These are phyloP conservation scores for Syncephalastrum monosporum DNA, from an alignment of 371 early-diverging fungal genomes.

Conservation along the genomic window DNA sequence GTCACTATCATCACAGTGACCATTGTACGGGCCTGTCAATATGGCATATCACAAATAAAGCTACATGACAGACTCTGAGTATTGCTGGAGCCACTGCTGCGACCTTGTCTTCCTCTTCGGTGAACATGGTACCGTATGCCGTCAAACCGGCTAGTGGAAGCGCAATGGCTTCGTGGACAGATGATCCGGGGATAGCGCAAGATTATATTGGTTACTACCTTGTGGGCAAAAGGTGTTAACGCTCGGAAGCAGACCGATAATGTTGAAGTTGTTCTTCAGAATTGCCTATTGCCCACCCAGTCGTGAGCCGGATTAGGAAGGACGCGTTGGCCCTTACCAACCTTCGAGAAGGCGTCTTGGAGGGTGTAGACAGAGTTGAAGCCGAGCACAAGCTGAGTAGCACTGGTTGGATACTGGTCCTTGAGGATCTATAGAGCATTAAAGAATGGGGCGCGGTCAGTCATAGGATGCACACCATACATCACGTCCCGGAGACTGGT, in stretches of 20 bases:
- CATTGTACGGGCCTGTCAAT: no score
- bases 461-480: no score
- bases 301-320: constrained; percentile 53
- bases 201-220: constrained; percentile 37
- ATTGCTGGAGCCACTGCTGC: no score
- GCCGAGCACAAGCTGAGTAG: constrained; percentile 48
- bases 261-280: constrained; percentile 57
- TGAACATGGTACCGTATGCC: constrained; percentile 60
- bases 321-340: constrained; percentile 34
- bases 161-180: constrained; percentile 65
- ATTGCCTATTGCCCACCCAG: constrained; percentile 53
- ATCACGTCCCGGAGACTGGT: neutral
- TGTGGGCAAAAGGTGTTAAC: constrained; percentile 62
- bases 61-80: no score
- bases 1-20: no score
- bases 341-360: constrained; percentile 6
- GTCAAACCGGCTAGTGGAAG: constrained; percentile 72
- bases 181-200: constrained; percentile 56
- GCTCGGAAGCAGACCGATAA: constrained; percentile 55
- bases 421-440: constrained; percentile 60
- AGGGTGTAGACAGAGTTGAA: constrained; percentile 61
- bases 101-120: constrained; percentile 50
- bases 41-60: no score
- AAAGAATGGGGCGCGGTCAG: no score
- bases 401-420: constrained; percentile 39